Evolutionary conservation across 495 filamentous ascomycete species (phyloP).

Genomic region (Penicillium verhagenii): DNA sequence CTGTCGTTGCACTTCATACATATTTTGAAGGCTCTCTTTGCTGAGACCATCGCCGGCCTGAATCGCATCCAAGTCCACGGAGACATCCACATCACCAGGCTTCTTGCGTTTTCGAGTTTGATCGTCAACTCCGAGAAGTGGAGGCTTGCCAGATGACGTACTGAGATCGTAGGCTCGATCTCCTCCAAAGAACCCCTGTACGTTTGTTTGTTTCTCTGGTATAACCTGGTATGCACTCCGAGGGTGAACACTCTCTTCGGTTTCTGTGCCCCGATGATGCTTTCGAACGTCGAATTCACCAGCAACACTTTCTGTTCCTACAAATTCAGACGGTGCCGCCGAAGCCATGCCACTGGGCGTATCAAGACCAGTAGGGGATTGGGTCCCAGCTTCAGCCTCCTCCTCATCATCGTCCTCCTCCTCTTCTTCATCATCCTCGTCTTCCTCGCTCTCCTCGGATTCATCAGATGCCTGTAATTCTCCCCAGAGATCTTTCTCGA

Average conservation of each 20-base stretch:
- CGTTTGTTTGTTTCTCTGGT: conserved; percentile 77
- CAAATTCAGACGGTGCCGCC: conserved; percentile 73
- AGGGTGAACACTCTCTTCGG: conserved; percentile 73
- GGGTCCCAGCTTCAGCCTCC: conserved; percentile 57
- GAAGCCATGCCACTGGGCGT: conserved; percentile 81
- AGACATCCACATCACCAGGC: conserved; percentile 91
- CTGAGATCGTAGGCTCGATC: conserved; percentile 88
- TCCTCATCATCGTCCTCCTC: conserved; percentile 70
- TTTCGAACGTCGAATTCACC: conserved; percentile 94
- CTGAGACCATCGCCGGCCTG: conserved; percentile 66
- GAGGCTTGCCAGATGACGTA: conserved; percentile 49
- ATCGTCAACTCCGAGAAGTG: conserved; percentile 79
- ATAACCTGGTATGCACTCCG: conserved; percentile 85
- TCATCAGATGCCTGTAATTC: conserved; percentile 85
- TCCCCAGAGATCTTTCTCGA: conserved; percentile 90
- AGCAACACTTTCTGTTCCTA: conserved; percentile 67
- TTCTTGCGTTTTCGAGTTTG: conserved; percentile 85
- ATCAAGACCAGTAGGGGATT: conserved; percentile 75
- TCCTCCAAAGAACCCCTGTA: conserved; percentile 93
- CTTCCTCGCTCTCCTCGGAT: conserved; percentile 72
- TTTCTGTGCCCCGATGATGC: conserved; percentile 79
- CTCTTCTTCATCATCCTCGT: conserved; percentile 70
- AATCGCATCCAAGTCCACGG: conserved; percentile 79
- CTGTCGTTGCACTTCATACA: conserved; percentile 75
- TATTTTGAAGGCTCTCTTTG: conserved; percentile 63